These are phyloP conservation scores for Rhodofomes roseus DNA, from an alignment of 1,284 basidiomycete genomes.

Conservation along the genomic window DNA sequence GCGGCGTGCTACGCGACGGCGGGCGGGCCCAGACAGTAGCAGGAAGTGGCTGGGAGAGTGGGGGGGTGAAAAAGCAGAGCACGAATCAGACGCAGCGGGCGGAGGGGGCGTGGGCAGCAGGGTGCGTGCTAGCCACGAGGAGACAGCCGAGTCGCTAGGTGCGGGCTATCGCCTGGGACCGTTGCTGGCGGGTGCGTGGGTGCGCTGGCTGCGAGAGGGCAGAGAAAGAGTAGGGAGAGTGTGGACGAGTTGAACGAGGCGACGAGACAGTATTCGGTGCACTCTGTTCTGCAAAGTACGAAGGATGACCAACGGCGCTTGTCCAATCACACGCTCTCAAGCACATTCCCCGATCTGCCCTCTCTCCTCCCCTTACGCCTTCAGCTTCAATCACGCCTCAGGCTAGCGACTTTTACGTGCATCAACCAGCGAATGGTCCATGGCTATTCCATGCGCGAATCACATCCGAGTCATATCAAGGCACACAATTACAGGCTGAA, in stretches of 20 bases:
- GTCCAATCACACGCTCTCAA: not conserved
- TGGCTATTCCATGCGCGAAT: too few relatives aligned
- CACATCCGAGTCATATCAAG: too few relatives aligned
- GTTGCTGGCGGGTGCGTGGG: constrained; percentile 3
- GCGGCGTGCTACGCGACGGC: constrained; percentile 14
- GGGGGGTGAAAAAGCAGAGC: constrained; percentile 18
- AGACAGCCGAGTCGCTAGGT: constrained; percentile 20
- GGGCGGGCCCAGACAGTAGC: constrained; percentile 14
- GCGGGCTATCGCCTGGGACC: constrained; percentile 24
- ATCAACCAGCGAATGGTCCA: too few relatives aligned
- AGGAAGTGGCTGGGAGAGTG: constrained; percentile 10
- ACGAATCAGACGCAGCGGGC: constrained; percentile 22
- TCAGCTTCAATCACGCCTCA: too few relatives aligned
- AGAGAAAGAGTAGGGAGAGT: constrained; percentile 2
- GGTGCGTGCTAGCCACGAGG: constrained; percentile 34
- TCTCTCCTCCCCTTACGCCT: too few relatives aligned
- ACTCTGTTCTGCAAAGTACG: not conserved
- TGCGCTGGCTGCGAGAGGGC: constrained; percentile 3
- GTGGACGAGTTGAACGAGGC: constrained; percentile 4
- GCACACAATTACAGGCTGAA: not conserved
- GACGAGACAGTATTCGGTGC: not conserved
- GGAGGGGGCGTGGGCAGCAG: constrained; percentile 26
- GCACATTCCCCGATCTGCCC: not conserved
- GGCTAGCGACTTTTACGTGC: too few relatives aligned
- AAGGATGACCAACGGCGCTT: constrained; percentile 2